Conservation (phyloP, 1,284 basidiomycete species). For the Ceratobasidium sp. region DNA sequence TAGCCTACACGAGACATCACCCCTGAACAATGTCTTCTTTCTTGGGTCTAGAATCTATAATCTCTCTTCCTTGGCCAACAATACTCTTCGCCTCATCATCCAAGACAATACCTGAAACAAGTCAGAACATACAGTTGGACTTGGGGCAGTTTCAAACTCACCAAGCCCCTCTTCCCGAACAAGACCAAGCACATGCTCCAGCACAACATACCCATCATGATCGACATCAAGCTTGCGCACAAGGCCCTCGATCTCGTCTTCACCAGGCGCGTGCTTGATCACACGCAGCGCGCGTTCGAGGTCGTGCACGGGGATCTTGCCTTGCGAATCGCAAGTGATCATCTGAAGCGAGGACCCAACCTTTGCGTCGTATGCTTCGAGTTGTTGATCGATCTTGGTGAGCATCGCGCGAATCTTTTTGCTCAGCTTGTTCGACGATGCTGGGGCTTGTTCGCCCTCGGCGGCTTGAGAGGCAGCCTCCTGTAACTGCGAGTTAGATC, state of each 20-base stretch:
- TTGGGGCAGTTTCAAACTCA: too few species aligned
- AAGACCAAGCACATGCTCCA: constrained; percentile 84
- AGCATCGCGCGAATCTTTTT: constrained; percentile 97
- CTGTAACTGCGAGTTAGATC: constrained; percentile 35
- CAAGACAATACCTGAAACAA: constrained; percentile 70
- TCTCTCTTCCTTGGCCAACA: constrained; percentile 79
- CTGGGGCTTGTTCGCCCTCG: constrained; percentile 53
- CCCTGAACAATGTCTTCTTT: constrained; percentile 91
- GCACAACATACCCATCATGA: constrained; percentile 93
- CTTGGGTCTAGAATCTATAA: constrained; percentile 80
- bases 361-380: constrained; percentile 91
- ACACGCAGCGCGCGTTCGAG: constrained; percentile 91
- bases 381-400: constrained; percentile 93
- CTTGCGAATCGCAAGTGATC: constrained; percentile 93
- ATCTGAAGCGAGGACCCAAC: constrained; percentile 94
- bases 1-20: constrained; percentile 47
- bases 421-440: constrained; percentile 83
- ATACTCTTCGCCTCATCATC: constrained; percentile 81
- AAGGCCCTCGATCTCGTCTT: constrained; percentile 89
- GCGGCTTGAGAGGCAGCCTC: constrained; percentile 26
- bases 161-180: constrained; percentile 84
- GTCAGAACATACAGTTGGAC: constrained; percentile 46
- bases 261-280: constrained; percentile 94
- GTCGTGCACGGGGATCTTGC: constrained; percentile 91
- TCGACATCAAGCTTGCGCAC: constrained; percentile 97